phyloP scores from a whole-genome alignment of 371 early-diverging fungal genomes.

The Apophysomyces trapeziformis region DNA sequence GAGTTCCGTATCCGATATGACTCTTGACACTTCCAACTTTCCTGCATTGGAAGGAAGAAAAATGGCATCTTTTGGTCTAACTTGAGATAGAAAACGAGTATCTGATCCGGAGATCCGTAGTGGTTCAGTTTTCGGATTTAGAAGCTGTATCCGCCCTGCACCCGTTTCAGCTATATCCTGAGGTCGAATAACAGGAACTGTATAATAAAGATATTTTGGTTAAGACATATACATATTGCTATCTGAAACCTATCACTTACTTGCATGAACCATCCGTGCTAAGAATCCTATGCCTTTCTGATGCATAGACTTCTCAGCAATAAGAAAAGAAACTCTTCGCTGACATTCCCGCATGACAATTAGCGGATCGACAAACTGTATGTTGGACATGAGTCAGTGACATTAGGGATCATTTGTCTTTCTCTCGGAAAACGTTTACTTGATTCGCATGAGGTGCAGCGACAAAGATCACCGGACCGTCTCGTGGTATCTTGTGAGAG shows the following conservation, averaged over 20 bases:
- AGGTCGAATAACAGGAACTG: conserved; percentile 87
- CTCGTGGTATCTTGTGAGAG: conserved; percentile 78
- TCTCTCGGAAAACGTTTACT: conserved; percentile 32
- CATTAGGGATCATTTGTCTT: neutral
- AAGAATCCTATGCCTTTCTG: conserved; percentile 78
- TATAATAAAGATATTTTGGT: neutral
- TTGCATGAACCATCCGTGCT: conserved; percentile 71
- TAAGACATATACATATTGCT: conserved; percentile 5
- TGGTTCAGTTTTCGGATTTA: conserved; percentile 66
- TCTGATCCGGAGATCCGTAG: conserved; percentile 62
- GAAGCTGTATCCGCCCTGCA: conserved; percentile 64
- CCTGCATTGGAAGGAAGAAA: conserved; percentile 62
- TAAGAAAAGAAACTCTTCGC: conserved; percentile 78
- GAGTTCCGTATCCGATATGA: conserved; percentile 81
- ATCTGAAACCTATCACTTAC: conserved; percentile 33
- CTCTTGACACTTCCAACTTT: conserved; percentile 63
- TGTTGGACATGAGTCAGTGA: neutral
- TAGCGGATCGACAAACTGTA: conserved; percentile 86
- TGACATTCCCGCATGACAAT: conserved; percentile 76
- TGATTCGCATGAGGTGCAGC: conserved; percentile 95
- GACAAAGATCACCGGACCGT: conserved; percentile 90
- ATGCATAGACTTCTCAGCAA: conserved; percentile 83
- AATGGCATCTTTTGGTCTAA: conserved; percentile 63
- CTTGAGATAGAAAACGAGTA: conserved; percentile 70
- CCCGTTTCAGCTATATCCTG: conserved; percentile 80